Percentiles rank a stretch among this genome's conserved stretches.
Conservation (phyloP, 2,329 filamentous ascomycete genomes). For the Colletotrichum sansevieriae region DNA sequence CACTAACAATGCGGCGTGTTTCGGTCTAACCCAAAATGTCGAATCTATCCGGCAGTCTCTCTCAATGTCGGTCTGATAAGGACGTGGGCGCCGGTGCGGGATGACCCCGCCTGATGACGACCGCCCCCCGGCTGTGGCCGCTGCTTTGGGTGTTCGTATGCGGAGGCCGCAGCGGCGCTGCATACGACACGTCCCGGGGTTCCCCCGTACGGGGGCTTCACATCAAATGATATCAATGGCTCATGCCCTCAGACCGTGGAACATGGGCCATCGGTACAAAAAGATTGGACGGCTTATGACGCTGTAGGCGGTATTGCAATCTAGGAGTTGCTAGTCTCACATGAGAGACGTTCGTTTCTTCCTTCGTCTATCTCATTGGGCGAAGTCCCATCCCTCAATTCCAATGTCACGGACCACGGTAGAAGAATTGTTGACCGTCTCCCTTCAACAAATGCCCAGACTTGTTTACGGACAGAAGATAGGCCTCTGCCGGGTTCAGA, state of each 20-base stretch:
- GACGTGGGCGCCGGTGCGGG: slow-evolving; percentile 16
- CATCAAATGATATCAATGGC: slow-evolving; percentile 7
- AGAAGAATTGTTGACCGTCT: neutral
- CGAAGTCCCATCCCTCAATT: neutral
- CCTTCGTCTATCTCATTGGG: neutral
- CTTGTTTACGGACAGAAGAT: neutral
- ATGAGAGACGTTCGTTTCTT: neutral
- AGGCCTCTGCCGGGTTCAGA: slow-evolving; percentile 7
- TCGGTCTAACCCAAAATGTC: slow-evolving; percentile 31
- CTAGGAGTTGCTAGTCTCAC: neutral
- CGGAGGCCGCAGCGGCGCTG: too few relatives aligned
- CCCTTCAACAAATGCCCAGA: slow-evolving; percentile 22
- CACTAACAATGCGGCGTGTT: slow-evolving; percentile 1
- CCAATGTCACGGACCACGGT: neutral
- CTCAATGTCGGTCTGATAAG: slow-evolving; percentile 27
- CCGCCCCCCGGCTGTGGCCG: slow-evolving; percentile 24
- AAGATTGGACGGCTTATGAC: slow-evolving; percentile 5
- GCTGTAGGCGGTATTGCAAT: too few relatives aligned
- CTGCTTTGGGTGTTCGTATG: neutral
- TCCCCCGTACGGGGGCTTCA: slow-evolving; percentile 19
- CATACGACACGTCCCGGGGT: slow-evolving; percentile 14
- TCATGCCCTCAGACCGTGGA: neutral
- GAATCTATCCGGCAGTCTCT: slow-evolving; percentile 29
- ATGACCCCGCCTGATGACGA: slow-evolving; percentile 40
- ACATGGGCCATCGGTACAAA: neutral